Evolutionary conservation across 306 rosid genomes (phyloP), one percentile per base, ranked within the genome.

Genomic region (Sindora glabra): DNA sequence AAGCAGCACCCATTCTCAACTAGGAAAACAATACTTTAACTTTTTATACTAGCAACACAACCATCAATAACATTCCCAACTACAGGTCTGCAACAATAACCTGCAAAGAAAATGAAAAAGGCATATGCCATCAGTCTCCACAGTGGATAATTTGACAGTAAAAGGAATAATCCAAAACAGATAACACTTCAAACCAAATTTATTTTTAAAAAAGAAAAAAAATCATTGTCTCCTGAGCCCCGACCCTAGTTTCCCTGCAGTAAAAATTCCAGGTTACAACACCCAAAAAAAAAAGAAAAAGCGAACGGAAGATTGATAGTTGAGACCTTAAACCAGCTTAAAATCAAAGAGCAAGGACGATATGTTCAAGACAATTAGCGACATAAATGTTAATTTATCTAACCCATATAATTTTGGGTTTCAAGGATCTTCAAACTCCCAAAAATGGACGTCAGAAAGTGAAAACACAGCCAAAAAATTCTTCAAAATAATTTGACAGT

Each of bases 1-100:
- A 76, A 21, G 59, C 81, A 48, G 81, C 81, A 21, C 81, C 81
- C 81, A 76, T 76, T 56, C 71, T 34, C 36, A 40, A 60, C 55
- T 26, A 33, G n/a, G n/a, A n/a, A 15, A 13, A 59, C 25, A 30
- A 39, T 52, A 52, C 22, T 69, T 66, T 44, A 60, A 32, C 53
- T 61, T 38, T 51, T 60, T 60, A 60, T 45, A 32, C 42, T 13
- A 48, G 66, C 40, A 48, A 71, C 40, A 55, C 59, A 36, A 48
- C 46, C 3, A 2, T 15, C 41, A 48, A 8, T 25, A 26, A 29
- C 53, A 41, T 46, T 53, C 40, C 12, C 32, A 17, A 59, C 29
- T 21, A 70, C 67, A 60, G 50, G 44, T 58, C 24, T 13, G 42
- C 44, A 34, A 39, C 74, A 45, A 25, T 21, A 59, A 54, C 45